Evolutionary conservation across 352 stramenopile genomes (phyloP).

Genomic region (Globisporangium uncinulatum): DNA sequence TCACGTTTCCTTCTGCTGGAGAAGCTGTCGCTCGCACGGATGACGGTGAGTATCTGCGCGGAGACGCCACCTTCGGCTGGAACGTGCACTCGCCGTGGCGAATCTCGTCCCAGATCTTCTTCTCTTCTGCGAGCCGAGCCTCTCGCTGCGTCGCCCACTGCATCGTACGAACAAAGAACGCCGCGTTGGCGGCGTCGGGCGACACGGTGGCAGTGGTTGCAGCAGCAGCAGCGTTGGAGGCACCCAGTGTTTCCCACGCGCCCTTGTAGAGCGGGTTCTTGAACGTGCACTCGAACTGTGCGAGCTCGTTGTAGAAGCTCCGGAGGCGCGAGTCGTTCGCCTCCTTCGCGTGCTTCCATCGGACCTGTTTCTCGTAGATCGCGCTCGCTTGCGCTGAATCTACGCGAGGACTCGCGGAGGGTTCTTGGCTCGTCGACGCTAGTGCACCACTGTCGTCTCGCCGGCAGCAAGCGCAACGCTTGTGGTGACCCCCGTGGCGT

Average conservation of each 20-base stretch:
- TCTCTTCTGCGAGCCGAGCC: conserved; percentile 26
- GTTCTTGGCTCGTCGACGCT: neutral
- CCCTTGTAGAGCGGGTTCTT: conserved; percentile 47
- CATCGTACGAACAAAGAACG: conserved; percentile 49
- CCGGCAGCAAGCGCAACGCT: conserved; percentile 25
- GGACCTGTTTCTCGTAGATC: conserved; percentile 56
- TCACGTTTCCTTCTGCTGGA: too few relatives aligned
- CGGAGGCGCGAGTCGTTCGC: conserved; percentile 24
- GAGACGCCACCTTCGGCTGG: conserved; percentile 21
- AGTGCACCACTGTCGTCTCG: neutral
- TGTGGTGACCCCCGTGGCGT: neutral
- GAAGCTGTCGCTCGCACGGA: neutral
- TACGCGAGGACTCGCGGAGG: conserved; percentile 9
- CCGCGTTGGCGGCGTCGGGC: conserved; percentile 13
- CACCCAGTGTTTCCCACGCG: conserved; percentile 21
- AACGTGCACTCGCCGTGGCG: conserved; percentile 57
- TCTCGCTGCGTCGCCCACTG: conserved; percentile 37
- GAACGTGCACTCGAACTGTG: conserved; percentile 42
- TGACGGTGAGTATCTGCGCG: neutral
- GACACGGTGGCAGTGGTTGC: too few relatives aligned
- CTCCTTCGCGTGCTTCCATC: conserved; percentile 54
- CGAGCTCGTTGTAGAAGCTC: conserved; percentile 27
- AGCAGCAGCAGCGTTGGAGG: neutral
- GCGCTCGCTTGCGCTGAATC: conserved; percentile 21
- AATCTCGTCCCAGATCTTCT: conserved; percentile 28